phyloP scores from a whole-genome alignment of 129 eudicot genomes.

The Deinandra increscens region DNA sequence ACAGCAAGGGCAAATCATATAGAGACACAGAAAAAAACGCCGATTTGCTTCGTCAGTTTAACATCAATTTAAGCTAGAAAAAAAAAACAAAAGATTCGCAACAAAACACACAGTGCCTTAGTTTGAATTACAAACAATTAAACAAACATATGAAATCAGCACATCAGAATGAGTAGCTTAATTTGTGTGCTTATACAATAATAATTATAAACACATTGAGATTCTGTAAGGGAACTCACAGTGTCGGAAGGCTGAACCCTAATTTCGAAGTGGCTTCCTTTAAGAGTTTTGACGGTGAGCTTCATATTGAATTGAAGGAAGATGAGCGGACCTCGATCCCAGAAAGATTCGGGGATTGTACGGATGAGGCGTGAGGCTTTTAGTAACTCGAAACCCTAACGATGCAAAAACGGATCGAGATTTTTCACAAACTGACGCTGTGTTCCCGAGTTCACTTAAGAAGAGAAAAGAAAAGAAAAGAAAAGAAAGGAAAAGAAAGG shows the following conservation, averaged over 20 bases:
- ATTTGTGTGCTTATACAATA: background rate
- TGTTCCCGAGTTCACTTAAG: too few species aligned
- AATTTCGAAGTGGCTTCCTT: constrained; percentile 96
- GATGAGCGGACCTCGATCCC: constrained; percentile 18
- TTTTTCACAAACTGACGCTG: constrained; percentile 22
- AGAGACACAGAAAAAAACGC: background rate
- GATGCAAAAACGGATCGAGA: constrained; percentile 22
- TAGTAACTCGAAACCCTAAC: constrained; percentile 36
- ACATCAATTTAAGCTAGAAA: background rate
- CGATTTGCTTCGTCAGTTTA: constrained; percentile 4
- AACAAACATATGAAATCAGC: constrained; percentile 5
- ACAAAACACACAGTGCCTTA: background rate
- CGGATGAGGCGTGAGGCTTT: constrained; percentile 13
- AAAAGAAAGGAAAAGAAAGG: too few species aligned
- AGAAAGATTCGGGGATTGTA: constrained; percentile 3
- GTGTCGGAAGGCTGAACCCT: constrained; percentile 87
- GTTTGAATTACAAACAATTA: background rate
- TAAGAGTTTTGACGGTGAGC: constrained; percentile 95
- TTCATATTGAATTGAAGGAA: constrained; percentile 77
- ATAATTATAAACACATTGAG: constrained; percentile 1
- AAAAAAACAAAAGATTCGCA: background rate
- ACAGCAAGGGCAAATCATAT: background rate
- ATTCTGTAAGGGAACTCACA: constrained; percentile 48
- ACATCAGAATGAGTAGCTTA: constrained; percentile 6
- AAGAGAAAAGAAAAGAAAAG: too few species aligned